Evolutionary conservation across 768 basidiomycete species (phyloP).

Genomic region (Lanmaoa pseudosensibilis): DNA sequence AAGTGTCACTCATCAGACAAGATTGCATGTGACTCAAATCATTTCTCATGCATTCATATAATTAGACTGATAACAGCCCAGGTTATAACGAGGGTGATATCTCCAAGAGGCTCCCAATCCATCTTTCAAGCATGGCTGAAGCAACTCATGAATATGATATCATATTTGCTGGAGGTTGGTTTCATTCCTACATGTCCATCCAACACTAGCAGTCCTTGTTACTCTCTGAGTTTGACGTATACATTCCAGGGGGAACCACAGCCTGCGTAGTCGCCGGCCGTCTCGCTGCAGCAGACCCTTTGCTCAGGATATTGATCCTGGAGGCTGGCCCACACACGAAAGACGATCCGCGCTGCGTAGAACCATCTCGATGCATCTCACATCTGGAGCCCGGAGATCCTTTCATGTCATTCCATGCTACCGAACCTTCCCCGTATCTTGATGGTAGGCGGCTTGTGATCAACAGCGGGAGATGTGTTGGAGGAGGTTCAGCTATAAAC

Average conservation of each 20-base stretch:
- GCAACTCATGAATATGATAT: constrained; percentile 40
- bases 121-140: constrained; percentile 9
- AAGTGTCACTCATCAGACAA: neutral
- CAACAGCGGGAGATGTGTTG: constrained; percentile 28
- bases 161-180: constrained; percentile 57
- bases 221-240: neutral
- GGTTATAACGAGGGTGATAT: neutral
- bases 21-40: neutral
- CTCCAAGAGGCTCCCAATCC: neutral
- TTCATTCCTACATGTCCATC: neutral
- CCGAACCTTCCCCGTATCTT: constrained; percentile 19
- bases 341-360: constrained; percentile 20
- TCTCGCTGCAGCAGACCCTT: constrained; percentile 27
- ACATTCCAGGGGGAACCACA: constrained; percentile 34
- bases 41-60: constrained; percentile 6
- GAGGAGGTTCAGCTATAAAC: constrained; percentile 45
- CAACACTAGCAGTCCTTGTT: neutral
- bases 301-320: constrained; percentile 28
- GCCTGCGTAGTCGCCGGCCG: constrained; percentile 35
- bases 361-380: constrained; percentile 23
- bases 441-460: constrained; percentile 16
- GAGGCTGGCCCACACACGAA: constrained; percentile 30
- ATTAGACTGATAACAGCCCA: constrained; percentile 1
- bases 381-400: constrained; percentile 18
- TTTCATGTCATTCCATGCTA: constrained; percentile 16